Evolutionary conservation across 176 grass and related monocot genomes (phyloP).

Genomic region (Oryza australiensis): DNA sequence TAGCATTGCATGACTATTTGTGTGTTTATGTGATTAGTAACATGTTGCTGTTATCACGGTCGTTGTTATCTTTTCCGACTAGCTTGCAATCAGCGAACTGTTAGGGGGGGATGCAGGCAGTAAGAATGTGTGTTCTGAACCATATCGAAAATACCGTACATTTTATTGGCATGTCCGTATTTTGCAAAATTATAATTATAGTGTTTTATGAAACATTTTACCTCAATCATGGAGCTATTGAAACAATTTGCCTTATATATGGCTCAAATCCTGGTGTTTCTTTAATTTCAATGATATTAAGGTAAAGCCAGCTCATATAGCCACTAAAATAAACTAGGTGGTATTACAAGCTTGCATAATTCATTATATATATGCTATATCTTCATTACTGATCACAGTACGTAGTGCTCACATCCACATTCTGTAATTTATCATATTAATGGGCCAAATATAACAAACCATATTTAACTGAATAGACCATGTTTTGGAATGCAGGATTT

Average conservation of each 20-base stretch:
- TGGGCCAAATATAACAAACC: no score
- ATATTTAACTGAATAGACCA: no score
- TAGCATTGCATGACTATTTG: not conserved
- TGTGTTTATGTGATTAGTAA: not conserved
- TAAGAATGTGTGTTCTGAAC: no score
- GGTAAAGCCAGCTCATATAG: no score
- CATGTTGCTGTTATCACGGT: not conserved
- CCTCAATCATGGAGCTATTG: no score
- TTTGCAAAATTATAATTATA: not conserved
- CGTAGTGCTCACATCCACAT: not conserved
- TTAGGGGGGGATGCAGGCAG: no score
- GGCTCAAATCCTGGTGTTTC: no score
- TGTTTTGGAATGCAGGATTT: no score
- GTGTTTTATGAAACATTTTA: not conserved
- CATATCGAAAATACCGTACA: no score
- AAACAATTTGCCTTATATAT: no score
- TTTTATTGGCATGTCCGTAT: no score
- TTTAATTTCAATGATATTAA: not conserved
- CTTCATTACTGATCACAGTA: not conserved
- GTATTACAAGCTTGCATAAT: not conserved
- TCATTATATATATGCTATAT: not conserved
- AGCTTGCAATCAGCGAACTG: not conserved
- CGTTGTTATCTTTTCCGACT: not conserved
- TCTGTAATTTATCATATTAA: not conserved
- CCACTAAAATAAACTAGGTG: not conserved